Evolutionary conservation across 2,329 filamentous ascomycete genomes (phyloP), one percentile per base, ranked within the genome.

Genomic region (Aquanectria penicillioides): DNA sequence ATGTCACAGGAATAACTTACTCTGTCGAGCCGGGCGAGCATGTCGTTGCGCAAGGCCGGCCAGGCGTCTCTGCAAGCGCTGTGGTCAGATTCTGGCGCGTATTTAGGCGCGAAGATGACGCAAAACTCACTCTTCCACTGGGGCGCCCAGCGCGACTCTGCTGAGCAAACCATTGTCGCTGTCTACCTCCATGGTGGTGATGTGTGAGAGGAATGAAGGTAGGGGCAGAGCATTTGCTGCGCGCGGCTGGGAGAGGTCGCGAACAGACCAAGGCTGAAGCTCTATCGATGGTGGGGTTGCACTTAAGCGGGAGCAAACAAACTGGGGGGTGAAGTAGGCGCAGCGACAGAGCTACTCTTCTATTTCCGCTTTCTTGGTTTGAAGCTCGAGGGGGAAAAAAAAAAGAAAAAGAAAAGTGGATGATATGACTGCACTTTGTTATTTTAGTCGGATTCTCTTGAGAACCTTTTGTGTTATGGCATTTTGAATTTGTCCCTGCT

Each of bases 21-120:
- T 78, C 81, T 83, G 74, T 95, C 89, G 46, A 94, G 82, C 68
- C 88, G 86, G 59, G 86, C 78, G 49, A 94, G 78, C 31, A 94
- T 79, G 26, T 84, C 83, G 67, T 84, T 83, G 44, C 92, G 82
- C 67, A 93, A 81, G 56, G 77, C 77, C 28, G 89, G 88, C 91
- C 91, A 94, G 73, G 83, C 83, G 57, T 85, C 81, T 70, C 91
- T 93, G 74, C 62, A 69, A 71, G 70, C 18, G 63, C 74, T 78
- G 58, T 43, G 57, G 63, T 70, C 56, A 71, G 71, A 59, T 44
- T 57, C 40, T 29, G 46, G 46, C 47, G 44, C 29, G 65, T 51
- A 54, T 43, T 56, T 60, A 47, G 63, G 20, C 25, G 15, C 46
- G 20, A 23, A 25, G 34, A 64, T 55, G 36, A 23, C 20, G 23